Conservation (phyloP, 2,329 filamentous ascomycete species). For the Camillea tinctor region DNA sequence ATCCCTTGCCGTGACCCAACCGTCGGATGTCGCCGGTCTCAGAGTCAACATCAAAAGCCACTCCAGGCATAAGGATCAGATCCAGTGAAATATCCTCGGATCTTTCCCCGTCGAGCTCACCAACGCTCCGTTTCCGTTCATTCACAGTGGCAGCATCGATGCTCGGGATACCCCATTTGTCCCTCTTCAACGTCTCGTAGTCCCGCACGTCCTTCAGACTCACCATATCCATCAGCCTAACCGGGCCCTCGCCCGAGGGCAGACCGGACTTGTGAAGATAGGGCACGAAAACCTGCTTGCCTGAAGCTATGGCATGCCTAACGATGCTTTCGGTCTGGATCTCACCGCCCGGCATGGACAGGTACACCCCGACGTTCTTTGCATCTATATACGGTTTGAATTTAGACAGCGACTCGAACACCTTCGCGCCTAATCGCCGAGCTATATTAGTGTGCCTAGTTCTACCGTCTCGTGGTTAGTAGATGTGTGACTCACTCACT, state of each 20-base stretch:
- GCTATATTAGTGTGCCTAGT: constrained; percentile 3
- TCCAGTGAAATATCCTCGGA: constrained; percentile 61
- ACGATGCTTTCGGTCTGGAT: constrained; percentile 83
- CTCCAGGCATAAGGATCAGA: constrained; percentile 85
- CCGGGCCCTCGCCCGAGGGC: constrained; percentile 51
- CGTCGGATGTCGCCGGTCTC: constrained; percentile 60
- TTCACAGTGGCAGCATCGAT: constrained; percentile 65
- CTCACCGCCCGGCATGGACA: constrained; percentile 89
- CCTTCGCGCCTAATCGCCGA: constrained; percentile 55
- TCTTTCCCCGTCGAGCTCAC: constrained; percentile 49
- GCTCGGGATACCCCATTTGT: constrained; percentile 95
- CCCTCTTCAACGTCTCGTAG: constrained; percentile 71
- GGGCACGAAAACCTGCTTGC: constrained; percentile 88
- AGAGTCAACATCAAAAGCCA: constrained; percentile 76
- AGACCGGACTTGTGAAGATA: constrained; percentile 70
- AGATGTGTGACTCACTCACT: constrained; percentile 48
- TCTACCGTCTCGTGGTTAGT: constrained; percentile 34
- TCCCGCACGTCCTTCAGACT: constrained; percentile 70
- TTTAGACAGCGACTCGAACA: constrained; percentile 63
- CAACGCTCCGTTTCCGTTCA: constrained; percentile 70
- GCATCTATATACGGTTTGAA: constrained; percentile 76
- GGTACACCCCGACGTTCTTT: constrained; percentile 75
- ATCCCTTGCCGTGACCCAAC: constrained; percentile 92
- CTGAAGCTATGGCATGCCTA: constrained; percentile 69
- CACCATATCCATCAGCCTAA: constrained; percentile 90